phyloP scores from a whole-genome alignment of 2,329 filamentous ascomycete species.

The Monosporascus sp. region DNA sequence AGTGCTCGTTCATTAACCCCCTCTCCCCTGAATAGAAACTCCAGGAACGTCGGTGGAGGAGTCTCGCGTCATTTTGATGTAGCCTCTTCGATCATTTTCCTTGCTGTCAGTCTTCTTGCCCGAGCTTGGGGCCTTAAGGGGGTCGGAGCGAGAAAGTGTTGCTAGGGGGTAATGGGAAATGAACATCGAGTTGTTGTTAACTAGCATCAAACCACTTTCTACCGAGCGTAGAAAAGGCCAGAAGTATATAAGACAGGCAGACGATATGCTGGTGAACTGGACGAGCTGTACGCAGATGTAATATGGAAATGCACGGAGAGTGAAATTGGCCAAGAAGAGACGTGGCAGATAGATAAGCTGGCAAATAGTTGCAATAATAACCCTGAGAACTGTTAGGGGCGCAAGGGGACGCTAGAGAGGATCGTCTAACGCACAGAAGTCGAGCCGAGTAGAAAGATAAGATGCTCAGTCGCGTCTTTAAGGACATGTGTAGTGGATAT shows the following conservation, averaged over 20 bases:
- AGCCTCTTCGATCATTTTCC: too few species aligned
- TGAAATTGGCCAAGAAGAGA: slow-evolving; percentile 9
- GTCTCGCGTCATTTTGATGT: too few species aligned
- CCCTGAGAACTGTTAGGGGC: slow-evolving; percentile 7
- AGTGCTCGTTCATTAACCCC: too few species aligned
- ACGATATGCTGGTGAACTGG: slow-evolving; percentile 10
- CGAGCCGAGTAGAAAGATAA: slow-evolving; percentile 11
- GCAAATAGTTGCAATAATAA: slow-evolving; percentile 10
- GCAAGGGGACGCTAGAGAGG: background rate
- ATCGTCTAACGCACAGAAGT: slow-evolving; percentile 7
- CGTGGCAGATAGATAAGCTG: slow-evolving; percentile 12
- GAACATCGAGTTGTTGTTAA: slow-evolving; percentile 7
- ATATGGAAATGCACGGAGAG: slow-evolving; percentile 10
- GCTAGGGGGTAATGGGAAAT: too few species aligned
- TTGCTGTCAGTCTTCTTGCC: too few species aligned
- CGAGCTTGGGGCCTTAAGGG: too few species aligned
- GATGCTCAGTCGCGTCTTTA: slow-evolving; percentile 8
- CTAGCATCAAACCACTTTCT: slow-evolving; percentile 11
- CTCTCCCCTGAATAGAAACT: too few species aligned
- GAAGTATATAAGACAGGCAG: slow-evolving; percentile 11
- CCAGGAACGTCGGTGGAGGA: too few species aligned
- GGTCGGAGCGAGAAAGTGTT: too few species aligned
- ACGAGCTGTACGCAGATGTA: slow-evolving; percentile 13
- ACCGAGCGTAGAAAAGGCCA: slow-evolving; percentile 15
- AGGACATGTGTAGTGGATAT: slow-evolving; percentile 10